Evolutionary conservation across 2,329 filamentous ascomycete genomes (phyloP).

Genomic region (Penicillium psychrosexuale): DNA sequence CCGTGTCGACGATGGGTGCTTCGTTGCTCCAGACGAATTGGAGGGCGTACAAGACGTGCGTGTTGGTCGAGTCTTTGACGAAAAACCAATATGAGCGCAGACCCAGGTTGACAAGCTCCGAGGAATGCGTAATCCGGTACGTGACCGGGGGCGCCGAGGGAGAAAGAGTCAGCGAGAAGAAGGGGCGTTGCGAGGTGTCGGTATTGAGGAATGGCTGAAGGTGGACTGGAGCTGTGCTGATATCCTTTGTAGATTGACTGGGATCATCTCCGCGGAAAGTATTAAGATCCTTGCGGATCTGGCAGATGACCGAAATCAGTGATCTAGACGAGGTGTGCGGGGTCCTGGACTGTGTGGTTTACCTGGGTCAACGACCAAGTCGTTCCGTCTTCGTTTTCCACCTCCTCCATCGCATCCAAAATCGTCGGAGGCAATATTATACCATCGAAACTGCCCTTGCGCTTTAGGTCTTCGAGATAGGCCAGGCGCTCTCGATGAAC

Average conservation of each 20-base stretch:
- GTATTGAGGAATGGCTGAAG: background rate
- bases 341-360: background rate
- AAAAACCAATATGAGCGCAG: slow-evolving; percentile 18
- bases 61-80: slow-evolving; percentile 19
- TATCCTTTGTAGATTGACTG: background rate
- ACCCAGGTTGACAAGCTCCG: slow-evolving; percentile 14
- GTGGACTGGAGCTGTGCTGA: background rate
- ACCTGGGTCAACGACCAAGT: slow-evolving; percentile 13
- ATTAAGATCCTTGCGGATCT: slow-evolving; percentile 6
- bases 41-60: slow-evolving; percentile 15
- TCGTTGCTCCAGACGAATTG: slow-evolving; percentile 17
- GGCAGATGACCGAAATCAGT: background rate
- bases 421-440: slow-evolving; percentile 13
- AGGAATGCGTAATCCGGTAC: slow-evolving; percentile 17
- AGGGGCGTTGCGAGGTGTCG: background rate
- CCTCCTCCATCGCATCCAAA: slow-evolving; percentile 10
- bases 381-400: slow-evolving; percentile 2
- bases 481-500: slow-evolving; percentile 15
- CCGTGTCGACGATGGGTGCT: slow-evolving; percentile 13
- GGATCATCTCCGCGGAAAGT: background rate
- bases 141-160: slow-evolving; percentile 1
- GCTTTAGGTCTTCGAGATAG: slow-evolving; percentile 11
- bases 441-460: slow-evolving; percentile 11
- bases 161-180: background rate
- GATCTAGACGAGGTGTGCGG: too few relatives aligned